Base-by-base conservation (phyloP, 805 yeast species). In the Isabelozyma heimii region DNA sequence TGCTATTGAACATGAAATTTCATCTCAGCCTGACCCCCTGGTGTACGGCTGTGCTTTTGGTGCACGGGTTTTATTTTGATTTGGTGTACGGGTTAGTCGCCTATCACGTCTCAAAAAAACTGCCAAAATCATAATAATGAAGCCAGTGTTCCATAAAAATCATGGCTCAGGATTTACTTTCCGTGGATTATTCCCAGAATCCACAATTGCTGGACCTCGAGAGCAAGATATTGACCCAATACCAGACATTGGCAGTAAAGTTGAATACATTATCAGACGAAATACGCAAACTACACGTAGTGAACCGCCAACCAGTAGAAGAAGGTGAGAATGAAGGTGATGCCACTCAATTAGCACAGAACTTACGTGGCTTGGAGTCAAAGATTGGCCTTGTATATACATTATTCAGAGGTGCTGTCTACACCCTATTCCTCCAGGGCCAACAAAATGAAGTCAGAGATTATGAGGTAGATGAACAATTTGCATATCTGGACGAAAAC, bases 321-420 rank as follows among this genome's bases (percentile, higher is more conserved):
- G 40, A 45, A n/a, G 43, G 38, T 24, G 42, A 42, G 28, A 47
- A 42, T 35, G 47, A 47, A 16, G 52, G 64, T 41, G 43, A 63
- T 10, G 69, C 73, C 5, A 66, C 65, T 46, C 60, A 62, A 17
- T 55, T 75, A 40, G 52, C 70, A 26, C 81, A 78, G 35, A 79
- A 80, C 52, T 62, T 85, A 54, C 72, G 89, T 27, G 78, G 73
- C 20, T 73, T 86, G 45, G 91, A 86, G 56, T 73, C 80, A 52
- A 84, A 84, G 53, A 72, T 83, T 10, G 84, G 85, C 1, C 64
- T 85, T 46, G 85, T 86, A 4, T 82, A 83, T 45, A 85, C 90
- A 0, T 62, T 84, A 40, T 77, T 86, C 64, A 83, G 84, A 54
- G 85, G 87, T 4, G 85, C 90, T 3, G 89, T 86, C 4, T 86